These are phyloP conservation scores for Microdochium paspali DNA, from an alignment of 2,329 filamentous ascomycete species.

Conservation along the genomic window DNA sequence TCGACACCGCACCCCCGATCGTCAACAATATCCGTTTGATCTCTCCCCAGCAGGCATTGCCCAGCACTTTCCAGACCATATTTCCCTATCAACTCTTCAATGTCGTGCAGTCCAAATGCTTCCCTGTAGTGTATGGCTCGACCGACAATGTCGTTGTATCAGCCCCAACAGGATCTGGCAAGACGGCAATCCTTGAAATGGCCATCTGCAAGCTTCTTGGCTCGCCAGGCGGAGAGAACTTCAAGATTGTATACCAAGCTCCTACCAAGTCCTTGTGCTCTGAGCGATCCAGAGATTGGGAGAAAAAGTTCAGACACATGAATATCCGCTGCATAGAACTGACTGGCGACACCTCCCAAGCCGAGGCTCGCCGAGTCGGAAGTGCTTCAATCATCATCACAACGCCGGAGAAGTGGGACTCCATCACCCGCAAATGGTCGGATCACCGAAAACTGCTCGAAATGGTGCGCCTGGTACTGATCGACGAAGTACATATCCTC, in stretches of 20 bases:
- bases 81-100: conserved; percentile 74
- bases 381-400: conserved; percentile 75
- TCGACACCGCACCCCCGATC: conserved; percentile 20
- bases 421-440: conserved; percentile 78
- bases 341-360: conserved; percentile 68
- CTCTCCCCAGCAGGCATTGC: conserved; percentile 40
- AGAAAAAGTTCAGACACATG: conserved; percentile 59
- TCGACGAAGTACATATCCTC: conserved; percentile 82
- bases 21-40: conserved; percentile 30
- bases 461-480: conserved; percentile 69
- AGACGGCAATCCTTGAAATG: conserved; percentile 73
- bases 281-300: conserved; percentile 70
- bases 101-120: conserved; percentile 74
- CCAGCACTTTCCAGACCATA: conserved; percentile 58
- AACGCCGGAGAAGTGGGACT: conserved; percentile 88
- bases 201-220: conserved; percentile 66
- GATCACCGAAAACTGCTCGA: conserved; percentile 68
- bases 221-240: conserved; percentile 44
- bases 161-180: conserved; percentile 77
- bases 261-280: conserved; percentile 77
- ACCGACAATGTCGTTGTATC: conserved; percentile 72
- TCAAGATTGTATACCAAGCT: conserved; percentile 79
- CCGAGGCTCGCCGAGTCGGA: conserved; percentile 59
- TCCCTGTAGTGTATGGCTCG: conserved; percentile 53
- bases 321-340: conserved; percentile 65